A percentile compares a stretch with the other conserved stretches of the same genome.
Evolutionary conservation across 2,329 filamentous ascomycete genomes (phyloP).

Genomic region (Trichophyton benhamiae): DNA sequence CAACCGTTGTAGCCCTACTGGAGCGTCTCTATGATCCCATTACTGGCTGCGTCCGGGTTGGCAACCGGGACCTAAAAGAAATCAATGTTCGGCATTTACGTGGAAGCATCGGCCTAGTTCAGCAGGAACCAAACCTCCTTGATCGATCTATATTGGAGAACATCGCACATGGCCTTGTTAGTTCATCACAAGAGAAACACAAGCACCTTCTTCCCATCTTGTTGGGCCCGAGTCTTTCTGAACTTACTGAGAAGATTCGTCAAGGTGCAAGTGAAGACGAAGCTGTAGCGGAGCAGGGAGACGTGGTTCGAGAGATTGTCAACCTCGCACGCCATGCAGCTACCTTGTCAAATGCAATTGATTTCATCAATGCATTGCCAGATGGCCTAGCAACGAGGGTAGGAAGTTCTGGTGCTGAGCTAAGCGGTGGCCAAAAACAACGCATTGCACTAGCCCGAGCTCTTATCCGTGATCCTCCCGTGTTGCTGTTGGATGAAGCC

Average conservation of each 20-base stretch:
- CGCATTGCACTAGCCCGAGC: slow-evolving; percentile 80
- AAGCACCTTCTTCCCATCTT: slow-evolving; percentile 18
- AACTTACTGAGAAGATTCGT: slow-evolving; percentile 18
- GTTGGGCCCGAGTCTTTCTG: slow-evolving; percentile 18
- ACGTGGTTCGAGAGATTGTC: slow-evolving; percentile 20
- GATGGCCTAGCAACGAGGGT: slow-evolving; percentile 26
- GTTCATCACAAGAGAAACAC: slow-evolving; percentile 20
- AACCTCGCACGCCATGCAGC: slow-evolving; percentile 21
- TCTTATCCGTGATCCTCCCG: slow-evolving; percentile 69
- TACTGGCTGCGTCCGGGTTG: slow-evolving; percentile 23
- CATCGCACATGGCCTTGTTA: slow-evolving; percentile 40
- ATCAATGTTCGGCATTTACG: slow-evolving; percentile 27
- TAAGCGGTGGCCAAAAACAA: slow-evolving; percentile 66
- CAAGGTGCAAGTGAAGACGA: slow-evolving; percentile 17
- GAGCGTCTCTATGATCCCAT: slow-evolving; percentile 28
- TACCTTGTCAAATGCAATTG: slow-evolving; percentile 18
- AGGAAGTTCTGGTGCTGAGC: slow-evolving; percentile 19
- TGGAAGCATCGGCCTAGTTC: slow-evolving; percentile 32
- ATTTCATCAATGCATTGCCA: slow-evolving; percentile 20
- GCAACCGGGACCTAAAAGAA: slow-evolving; percentile 18
- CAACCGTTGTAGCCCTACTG: slow-evolving; percentile 32
- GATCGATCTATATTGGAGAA: slow-evolving; percentile 43
- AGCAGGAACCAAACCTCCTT: slow-evolving; percentile 41
- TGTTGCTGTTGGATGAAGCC: slow-evolving; percentile 43
- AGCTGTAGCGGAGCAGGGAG: slow-evolving; percentile 16